Conservation (phyloP, 371 early-diverging fungal genomes). For the Rhizopus stolonifer region DNA sequence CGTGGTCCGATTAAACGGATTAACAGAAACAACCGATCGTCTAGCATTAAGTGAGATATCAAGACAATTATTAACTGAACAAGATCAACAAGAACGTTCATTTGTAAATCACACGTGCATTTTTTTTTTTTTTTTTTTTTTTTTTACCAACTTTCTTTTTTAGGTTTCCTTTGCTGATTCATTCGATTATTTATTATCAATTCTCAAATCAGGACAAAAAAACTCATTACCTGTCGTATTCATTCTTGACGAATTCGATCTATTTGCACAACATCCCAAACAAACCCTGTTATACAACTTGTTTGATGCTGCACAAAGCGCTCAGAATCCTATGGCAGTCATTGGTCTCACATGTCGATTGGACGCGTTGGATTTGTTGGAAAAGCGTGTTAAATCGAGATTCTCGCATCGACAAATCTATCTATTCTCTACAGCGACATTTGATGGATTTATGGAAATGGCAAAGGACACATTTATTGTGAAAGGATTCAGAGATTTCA, state of each 20-base stretch:
- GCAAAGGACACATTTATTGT: conserved; percentile 49
- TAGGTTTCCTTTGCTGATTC: conserved; percentile 69
- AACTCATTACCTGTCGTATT: conserved; percentile 73
- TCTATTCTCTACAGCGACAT: conserved; percentile 57
- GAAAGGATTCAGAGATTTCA: conserved; percentile 26
- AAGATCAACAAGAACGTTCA: conserved; percentile 17
- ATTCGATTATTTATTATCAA: conserved; percentile 58
- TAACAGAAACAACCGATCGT: conserved; percentile 80
- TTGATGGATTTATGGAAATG: conserved; percentile 60
- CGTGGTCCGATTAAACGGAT: conserved; percentile 75
- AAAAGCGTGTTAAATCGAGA: conserved; percentile 93
- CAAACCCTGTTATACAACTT: conserved; percentile 91
- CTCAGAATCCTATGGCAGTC: conserved; percentile 82
- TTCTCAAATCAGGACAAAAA: conserved; percentile 60
- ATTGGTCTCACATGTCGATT: conserved; percentile 83
- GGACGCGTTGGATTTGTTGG: conserved; percentile 80
- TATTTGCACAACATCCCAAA: conserved; percentile 86
- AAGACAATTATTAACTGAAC: conserved; percentile 62
- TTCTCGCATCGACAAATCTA: conserved; percentile 88
- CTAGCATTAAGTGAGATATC: conserved; percentile 82
- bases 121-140: background rate
- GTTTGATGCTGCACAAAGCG: conserved; percentile 87
- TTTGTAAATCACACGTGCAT: conserved; percentile 33
- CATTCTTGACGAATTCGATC: conserved; percentile 88
- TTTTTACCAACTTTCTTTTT: background rate